Percentiles rank a stretch among this genome's conserved stretches.
These are phyloP conservation scores for Xylariales sp. DNA, from an alignment of 2,329 filamentous ascomycete genomes.

Conservation along the genomic window DNA sequence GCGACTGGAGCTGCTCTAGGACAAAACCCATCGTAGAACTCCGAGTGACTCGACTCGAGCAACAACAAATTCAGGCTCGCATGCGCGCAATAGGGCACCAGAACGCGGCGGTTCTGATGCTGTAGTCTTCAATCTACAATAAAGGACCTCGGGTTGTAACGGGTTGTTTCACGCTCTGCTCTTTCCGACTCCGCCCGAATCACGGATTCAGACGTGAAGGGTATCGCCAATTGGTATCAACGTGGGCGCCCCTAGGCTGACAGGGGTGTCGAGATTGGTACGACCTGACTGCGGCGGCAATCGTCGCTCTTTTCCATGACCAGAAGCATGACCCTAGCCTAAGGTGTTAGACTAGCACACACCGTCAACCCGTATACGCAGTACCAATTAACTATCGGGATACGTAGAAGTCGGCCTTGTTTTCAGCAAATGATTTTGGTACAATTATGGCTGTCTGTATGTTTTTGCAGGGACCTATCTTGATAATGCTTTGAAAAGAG, in stretches of 20 bases:
- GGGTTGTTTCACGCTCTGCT: conserved; percentile 7
- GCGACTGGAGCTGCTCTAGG: neutral
- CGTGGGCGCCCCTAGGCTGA: conserved; percentile 6
- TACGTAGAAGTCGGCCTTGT: neutral
- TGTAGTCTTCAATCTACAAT: neutral
- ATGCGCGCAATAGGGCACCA: neutral
- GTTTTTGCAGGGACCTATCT: conserved; percentile 4
- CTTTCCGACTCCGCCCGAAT: conserved; percentile 21
- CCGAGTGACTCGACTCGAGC: neutral
- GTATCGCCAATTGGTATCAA: conserved; percentile 1
- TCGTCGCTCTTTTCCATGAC: neutral
- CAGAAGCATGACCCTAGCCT: neutral
- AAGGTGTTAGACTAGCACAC: neutral
- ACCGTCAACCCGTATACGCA: neutral
- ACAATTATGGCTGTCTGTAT: neutral
- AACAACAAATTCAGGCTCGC: conserved; percentile 1
- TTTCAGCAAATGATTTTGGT: conserved; percentile 5
- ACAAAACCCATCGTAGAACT: neutral
- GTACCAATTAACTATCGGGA: neutral
- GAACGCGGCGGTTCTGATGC: neutral
- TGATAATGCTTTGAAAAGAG: neutral
- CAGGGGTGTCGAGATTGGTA: conserved; percentile 23
- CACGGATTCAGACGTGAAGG: neutral
- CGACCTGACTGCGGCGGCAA: neutral
- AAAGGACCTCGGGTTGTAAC: conserved; percentile 10